These are phyloP conservation scores for Yarrowia hollandica DNA, from an alignment of 805 yeast species.

Conservation along the genomic window DNA sequence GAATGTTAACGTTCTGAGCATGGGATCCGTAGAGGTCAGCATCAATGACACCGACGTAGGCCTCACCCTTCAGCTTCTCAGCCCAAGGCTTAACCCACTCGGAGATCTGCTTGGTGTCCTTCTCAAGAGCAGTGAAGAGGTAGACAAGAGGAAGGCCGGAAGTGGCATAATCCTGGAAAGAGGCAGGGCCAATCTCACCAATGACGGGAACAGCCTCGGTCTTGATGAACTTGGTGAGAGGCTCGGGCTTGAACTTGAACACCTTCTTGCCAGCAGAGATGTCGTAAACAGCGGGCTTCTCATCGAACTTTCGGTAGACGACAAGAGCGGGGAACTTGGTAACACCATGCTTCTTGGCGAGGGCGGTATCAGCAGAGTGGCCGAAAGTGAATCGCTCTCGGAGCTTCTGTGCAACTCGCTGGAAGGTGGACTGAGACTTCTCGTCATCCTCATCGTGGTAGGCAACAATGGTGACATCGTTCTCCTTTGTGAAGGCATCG, in stretches of 20 bases:
- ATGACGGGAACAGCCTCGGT: slow-evolving; percentile 76
- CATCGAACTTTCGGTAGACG: slow-evolving; percentile 44
- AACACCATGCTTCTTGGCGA: slow-evolving; percentile 46
- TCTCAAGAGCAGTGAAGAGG: slow-evolving; percentile 73
- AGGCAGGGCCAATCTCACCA: slow-evolving; percentile 81
- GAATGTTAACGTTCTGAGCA: slow-evolving; percentile 80
- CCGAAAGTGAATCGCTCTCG: slow-evolving; percentile 68
- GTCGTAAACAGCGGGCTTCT: slow-evolving; percentile 39
- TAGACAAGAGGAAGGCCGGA: slow-evolving; percentile 80
- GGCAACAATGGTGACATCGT: slow-evolving; percentile 48
- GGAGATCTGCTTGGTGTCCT: slow-evolving; percentile 60
- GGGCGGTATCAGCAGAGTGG: slow-evolving; percentile 45
- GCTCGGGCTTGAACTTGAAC: slow-evolving; percentile 41
- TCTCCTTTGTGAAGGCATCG: slow-evolving; percentile 49
- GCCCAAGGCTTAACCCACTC: slow-evolving; percentile 62
- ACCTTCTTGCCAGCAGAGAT: slow-evolving; percentile 34
- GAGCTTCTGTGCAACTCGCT: slow-evolving; percentile 58
- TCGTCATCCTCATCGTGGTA: slow-evolving; percentile 56
- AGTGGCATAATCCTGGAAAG: slow-evolving; percentile 72
- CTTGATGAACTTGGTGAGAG: slow-evolving; percentile 52
- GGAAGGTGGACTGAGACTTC: slow-evolving; percentile 57
- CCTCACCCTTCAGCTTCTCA: slow-evolving; percentile 70
- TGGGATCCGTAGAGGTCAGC: slow-evolving; percentile 79
- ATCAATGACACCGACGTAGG: slow-evolving; percentile 87
- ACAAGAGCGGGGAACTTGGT: slow-evolving; percentile 51